Base-by-base conservation (phyloP, 331 rosid species). In the Erythrophleum ivorense region DNA sequence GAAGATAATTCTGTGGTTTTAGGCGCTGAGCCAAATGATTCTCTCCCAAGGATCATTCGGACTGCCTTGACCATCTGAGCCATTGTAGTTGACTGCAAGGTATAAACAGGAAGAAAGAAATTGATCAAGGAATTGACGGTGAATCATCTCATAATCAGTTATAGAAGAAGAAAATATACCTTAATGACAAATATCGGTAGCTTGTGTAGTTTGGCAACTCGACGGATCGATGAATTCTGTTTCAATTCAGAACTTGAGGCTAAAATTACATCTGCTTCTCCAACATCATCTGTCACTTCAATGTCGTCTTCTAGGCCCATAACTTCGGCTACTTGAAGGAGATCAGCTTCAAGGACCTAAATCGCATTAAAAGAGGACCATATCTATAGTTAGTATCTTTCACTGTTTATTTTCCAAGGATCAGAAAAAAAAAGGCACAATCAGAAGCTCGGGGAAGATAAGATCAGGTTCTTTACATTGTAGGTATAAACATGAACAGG, bases 51-150 rank as follows among this genome's bases (percentile, higher is more conserved):
- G 75, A 94, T 91, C 97, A 90, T 90, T 66, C 94, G 94, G 21
- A 94, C 86, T 41, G 97, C 98, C 92, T 94, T 94, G 49, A 94
- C 94, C 90, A 94, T 88, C 84, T 91, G 97, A 59, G 98, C 97
- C 98, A 94, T 92, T 70, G 98, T 92, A 79, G 88, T 90, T 59
- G 94, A 91, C 98, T 94, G 92, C 87, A 85, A 78, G n/a, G n/a
- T n/a, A n/a, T n/a, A n/a, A n/a, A n/a, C n/a, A n/a, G n/a, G 38
- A 53, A 49, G n/a, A 75, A 55, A 79, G 62, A 84, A 78, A 29
- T 18, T 36, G 15, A 77, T 41, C 46, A 2, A 81, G 49, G n/a
- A n/a, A n/a, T n/a, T n/a, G n/a, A n/a, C n/a, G n/a, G n/a, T n/a
- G n/a, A n/a, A n/a, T n/a, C n/a, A n/a, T n/a, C n/a, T n/a, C n/a